These are phyloP conservation scores for Lachancea thermotolerans DNA, from an alignment of 805 yeast genomes.

Conservation along the genomic window DNA sequence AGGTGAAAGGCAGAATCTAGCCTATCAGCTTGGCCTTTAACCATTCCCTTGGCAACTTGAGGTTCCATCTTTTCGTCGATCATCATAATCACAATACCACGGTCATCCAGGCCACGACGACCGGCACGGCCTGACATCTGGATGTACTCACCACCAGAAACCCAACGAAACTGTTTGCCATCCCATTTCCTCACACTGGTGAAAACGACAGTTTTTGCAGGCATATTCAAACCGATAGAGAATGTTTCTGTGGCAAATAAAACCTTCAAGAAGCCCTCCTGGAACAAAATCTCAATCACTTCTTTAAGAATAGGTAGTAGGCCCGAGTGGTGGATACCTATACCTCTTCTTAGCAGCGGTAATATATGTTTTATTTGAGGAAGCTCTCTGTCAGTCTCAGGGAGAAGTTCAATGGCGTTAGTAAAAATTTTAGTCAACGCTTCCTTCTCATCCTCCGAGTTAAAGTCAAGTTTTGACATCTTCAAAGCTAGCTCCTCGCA, in stretches of 20 bases:
- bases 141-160: conserved; percentile 97
- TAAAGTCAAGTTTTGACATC: conserved; percentile 93
- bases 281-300: conserved; percentile 92
- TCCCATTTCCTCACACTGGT: conserved; percentile 98
- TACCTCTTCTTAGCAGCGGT: conserved; percentile 88
- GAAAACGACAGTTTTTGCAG: conserved; percentile 97
- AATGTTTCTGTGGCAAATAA: conserved; percentile 97
- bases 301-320: conserved; percentile 87
- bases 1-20: conserved; percentile 95
- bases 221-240: conserved; percentile 98
- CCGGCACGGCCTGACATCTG: conserved; percentile 99
- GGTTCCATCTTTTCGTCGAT: conserved; percentile 99
- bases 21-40: conserved; percentile 96
- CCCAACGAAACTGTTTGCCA: conserved; percentile 97
- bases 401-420: conserved; percentile 81
- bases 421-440: conserved; percentile 83
- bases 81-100: conserved; percentile 99
- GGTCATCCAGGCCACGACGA: conserved; percentile 97
- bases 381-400: conserved; percentile 84
- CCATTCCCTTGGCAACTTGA: conserved; percentile 98
- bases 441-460: conserved; percentile 88
- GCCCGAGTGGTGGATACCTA: conserved; percentile 98
- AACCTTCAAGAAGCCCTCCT: conserved; percentile 91
- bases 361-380: conserved; percentile 92
- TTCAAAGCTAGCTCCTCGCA: conserved; percentile 92